phyloP scores from a whole-genome alignment of 2,329 filamentous ascomycete genomes.

The Fusarium sterilihyphosum region DNA sequence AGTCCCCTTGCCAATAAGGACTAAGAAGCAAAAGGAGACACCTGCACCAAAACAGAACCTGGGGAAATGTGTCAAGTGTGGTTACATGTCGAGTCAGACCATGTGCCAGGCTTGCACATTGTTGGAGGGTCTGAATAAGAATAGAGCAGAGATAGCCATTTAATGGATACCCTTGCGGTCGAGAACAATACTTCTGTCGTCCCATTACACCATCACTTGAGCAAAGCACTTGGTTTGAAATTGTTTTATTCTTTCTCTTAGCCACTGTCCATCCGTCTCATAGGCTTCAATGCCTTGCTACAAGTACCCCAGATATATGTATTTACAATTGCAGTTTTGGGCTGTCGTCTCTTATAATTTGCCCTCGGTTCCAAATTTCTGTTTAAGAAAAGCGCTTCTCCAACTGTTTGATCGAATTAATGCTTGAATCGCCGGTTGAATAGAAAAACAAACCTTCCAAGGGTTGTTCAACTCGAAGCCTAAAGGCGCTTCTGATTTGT shows the following conservation, averaged over 20 bases:
- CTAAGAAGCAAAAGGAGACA: conserved; percentile 40
- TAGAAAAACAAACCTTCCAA: conserved; percentile 65
- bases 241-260: conserved; percentile 30
- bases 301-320: conserved; percentile 25
- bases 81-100: conserved; percentile 93
- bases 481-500: conserved; percentile 62
- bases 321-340: conserved; percentile 32
- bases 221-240: background rate
- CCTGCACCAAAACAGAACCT: conserved; percentile 72
- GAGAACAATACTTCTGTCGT: background rate
- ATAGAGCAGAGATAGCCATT: conserved; percentile 67
- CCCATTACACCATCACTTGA: background rate
- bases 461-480: conserved; percentile 72
- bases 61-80: conserved; percentile 86
- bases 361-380: conserved; percentile 12
- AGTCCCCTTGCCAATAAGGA: conserved; percentile 50
- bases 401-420: conserved; percentile 51
- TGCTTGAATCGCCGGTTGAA: background rate
- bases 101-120: conserved; percentile 94
- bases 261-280: background rate
- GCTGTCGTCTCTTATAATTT: conserved; percentile 12
- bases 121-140: conserved; percentile 90
- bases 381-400: conserved; percentile 63
- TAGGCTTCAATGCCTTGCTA: conserved; percentile 5
- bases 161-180: conserved; percentile 44